These are phyloP conservation scores for Starmerella davenportii DNA, from an alignment of 805 yeast species.

Conservation along the genomic window DNA sequence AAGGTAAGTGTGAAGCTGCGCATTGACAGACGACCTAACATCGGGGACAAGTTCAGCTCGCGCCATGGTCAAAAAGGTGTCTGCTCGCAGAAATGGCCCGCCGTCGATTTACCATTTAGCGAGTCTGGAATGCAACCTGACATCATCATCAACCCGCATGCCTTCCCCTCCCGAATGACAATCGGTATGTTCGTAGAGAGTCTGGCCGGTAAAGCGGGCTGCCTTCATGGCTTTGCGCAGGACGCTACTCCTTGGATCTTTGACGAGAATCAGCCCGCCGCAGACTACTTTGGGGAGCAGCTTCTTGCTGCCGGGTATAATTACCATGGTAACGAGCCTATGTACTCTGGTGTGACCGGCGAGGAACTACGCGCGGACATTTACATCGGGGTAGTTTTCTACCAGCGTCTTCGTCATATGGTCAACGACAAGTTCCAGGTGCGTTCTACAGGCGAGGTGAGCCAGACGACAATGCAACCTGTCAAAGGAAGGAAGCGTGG, in stretches of 20 bases:
- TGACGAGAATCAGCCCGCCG: slow-evolving; percentile 83
- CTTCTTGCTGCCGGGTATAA: slow-evolving; percentile 75
- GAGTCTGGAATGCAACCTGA: slow-evolving; percentile 96
- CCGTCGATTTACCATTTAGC: slow-evolving; percentile 88
- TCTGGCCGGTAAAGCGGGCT: slow-evolving; percentile 97
- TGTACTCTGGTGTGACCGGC: slow-evolving; percentile 97
- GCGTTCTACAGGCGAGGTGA: slow-evolving; percentile 96
- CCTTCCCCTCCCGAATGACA: slow-evolving; percentile 99
- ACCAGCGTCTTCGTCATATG: slow-evolving; percentile 97
- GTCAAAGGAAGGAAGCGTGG: slow-evolving; percentile 97
- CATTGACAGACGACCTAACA: slow-evolving; percentile 76
- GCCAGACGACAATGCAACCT: slow-evolving; percentile 94
- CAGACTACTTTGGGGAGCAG: slow-evolving; percentile 94
- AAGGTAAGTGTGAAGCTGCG: slow-evolving; percentile 73
- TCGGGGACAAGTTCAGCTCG: slow-evolving; percentile 95
- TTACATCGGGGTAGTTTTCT: slow-evolving; percentile 90
- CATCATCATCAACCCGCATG: slow-evolving; percentile 94
- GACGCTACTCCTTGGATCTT: slow-evolving; percentile 95
- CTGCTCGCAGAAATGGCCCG: slow-evolving; percentile 96
- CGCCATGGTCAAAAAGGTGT: slow-evolving; percentile 98
- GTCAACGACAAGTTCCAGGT: slow-evolving; percentile 99
- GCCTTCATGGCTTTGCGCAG: slow-evolving; percentile 91
- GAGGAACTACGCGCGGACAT: slow-evolving; percentile 93
- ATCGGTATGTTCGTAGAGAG: slow-evolving; percentile 99
- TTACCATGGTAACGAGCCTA: slow-evolving; percentile 96